These are phyloP conservation scores for Epichloe hybrida DNA, from an alignment of 2,329 filamentous ascomycete genomes.

Conservation along the genomic window DNA sequence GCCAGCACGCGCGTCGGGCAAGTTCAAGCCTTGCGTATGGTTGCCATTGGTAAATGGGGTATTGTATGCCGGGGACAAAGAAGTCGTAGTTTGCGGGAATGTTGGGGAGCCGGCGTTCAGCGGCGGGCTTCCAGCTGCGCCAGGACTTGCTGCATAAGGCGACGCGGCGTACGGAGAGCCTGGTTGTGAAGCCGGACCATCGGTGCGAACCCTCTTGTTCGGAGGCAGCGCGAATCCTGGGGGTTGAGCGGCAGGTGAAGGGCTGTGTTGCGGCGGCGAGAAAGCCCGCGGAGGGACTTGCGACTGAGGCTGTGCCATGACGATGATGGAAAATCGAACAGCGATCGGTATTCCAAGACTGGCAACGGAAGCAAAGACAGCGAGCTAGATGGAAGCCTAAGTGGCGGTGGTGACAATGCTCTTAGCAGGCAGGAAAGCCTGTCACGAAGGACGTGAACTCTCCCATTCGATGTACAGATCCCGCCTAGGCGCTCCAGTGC, in stretches of 20 bases:
- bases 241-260: slow-evolving; percentile 46
- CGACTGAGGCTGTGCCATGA: slow-evolving; percentile 48
- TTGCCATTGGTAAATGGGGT: slow-evolving; percentile 27
- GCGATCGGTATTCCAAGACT: not conserved
- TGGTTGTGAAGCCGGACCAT: slow-evolving; percentile 54
- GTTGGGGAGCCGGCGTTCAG: slow-evolving; percentile 23
- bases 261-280: slow-evolving; percentile 47
- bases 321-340: slow-evolving; percentile 2
- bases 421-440: slow-evolving; percentile 37
- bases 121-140: slow-evolving; percentile 26
- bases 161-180: slow-evolving; percentile 46
- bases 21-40: slow-evolving; percentile 20
- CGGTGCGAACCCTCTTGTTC: slow-evolving; percentile 48
- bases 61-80: slow-evolving; percentile 18
- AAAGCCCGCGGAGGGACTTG: slow-evolving; percentile 39
- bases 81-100: slow-evolving; percentile 20
- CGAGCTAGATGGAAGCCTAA: not conserved
- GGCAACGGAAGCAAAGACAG: slow-evolving; percentile 4
- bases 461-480: slow-evolving; percentile 31
- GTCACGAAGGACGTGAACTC: slow-evolving; percentile 29
- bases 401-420: slow-evolving; percentile 12
- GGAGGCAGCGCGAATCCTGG: slow-evolving; percentile 47
- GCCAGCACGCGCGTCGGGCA: slow-evolving; percentile 21
- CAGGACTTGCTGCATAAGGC: slow-evolving; percentile 35
- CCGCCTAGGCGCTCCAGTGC: slow-evolving; percentile 1